phyloP scores from a whole-genome alignment of 768 basidiomycete species.

The Termitomyces sp. region DNA sequence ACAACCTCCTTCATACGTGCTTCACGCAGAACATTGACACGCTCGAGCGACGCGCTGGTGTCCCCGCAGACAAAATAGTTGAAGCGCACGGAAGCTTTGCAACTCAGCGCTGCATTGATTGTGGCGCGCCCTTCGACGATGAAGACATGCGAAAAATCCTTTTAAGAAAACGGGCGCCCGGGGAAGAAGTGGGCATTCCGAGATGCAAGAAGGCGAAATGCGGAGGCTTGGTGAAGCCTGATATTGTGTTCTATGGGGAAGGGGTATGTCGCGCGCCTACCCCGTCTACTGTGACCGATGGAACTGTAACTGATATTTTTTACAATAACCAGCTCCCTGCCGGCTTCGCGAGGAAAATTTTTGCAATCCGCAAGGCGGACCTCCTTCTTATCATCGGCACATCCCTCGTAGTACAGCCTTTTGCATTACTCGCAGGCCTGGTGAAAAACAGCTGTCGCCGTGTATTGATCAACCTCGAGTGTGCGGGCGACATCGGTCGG shows the following conservation, averaged over 20 bases:
- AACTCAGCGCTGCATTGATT: conserved; percentile 75
- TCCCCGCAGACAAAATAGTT: conserved; percentile 68
- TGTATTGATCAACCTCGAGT: conserved; percentile 82
- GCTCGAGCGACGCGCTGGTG: conserved; percentile 78
- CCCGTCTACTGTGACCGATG: background rate
- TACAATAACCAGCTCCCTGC: conserved; percentile 61
- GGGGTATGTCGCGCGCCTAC: conserved; percentile 33
- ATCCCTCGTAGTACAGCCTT: conserved; percentile 82
- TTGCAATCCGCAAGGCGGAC: conserved; percentile 60
- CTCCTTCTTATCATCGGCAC: conserved; percentile 90
- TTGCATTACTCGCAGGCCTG: conserved; percentile 68
- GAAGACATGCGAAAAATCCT: conserved; percentile 53
- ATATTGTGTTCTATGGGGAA: conserved; percentile 93
- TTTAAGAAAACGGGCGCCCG: conserved; percentile 1
- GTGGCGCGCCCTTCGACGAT: conserved; percentile 52
- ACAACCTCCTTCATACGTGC: conserved; percentile 65
- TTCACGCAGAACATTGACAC: conserved; percentile 95
- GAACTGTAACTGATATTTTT: background rate
- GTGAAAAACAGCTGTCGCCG: conserved; percentile 62
- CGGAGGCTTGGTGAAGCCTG: conserved; percentile 80
- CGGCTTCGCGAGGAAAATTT: conserved; percentile 55
- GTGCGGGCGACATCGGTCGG: conserved; percentile 61
- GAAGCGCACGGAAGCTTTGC: conserved; percentile 99
- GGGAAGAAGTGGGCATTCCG: conserved; percentile 54
- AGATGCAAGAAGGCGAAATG: conserved; percentile 51